Evolutionary conservation across 495 filamentous ascomycete genomes (phyloP).

Genomic region (Neurospora sp.): DNA sequence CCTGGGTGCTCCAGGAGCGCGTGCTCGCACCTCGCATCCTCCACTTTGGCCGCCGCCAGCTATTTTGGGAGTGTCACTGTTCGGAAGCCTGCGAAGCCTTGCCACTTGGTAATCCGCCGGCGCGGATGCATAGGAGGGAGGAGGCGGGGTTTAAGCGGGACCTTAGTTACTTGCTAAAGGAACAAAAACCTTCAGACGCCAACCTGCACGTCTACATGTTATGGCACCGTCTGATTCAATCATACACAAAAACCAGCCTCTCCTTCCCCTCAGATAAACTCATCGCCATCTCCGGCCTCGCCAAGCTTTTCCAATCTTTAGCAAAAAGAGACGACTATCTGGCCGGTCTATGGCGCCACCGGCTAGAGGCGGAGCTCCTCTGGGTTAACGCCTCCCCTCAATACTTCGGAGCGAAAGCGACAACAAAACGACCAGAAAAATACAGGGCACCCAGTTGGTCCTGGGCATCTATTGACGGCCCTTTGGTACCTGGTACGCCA

Average conservation of each 20-base stretch:
- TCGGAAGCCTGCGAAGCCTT: neutral
- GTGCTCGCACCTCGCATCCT: neutral
- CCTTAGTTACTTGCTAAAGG: no score
- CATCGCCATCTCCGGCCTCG: constrained; percentile 1
- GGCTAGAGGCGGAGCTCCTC: neutral
- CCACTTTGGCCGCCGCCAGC: constrained; percentile 1
- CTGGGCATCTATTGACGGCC: constrained; percentile 1
- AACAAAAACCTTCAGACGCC: no score
- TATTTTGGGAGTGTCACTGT: constrained; percentile 1
- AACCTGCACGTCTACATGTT: no score
- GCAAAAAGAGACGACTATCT: neutral
- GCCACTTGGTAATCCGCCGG: neutral
- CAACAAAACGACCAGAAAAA: neutral
- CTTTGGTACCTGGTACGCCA: no score
- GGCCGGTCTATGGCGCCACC: constrained; percentile 1
- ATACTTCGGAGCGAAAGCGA: neutral
- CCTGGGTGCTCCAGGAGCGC: constrained; percentile 3
- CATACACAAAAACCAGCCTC: neutral
- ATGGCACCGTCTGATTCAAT: neutral
- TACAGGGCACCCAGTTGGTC: constrained; percentile 2
- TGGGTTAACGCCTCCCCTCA: neutral
- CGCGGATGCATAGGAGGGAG: neutral
- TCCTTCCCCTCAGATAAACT: neutral
- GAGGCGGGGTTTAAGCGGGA: no score
- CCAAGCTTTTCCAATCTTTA: neutral